phyloP scores from a whole-genome alignment of 768 basidiomycete species.

The Boletus tylopilopsis region DNA sequence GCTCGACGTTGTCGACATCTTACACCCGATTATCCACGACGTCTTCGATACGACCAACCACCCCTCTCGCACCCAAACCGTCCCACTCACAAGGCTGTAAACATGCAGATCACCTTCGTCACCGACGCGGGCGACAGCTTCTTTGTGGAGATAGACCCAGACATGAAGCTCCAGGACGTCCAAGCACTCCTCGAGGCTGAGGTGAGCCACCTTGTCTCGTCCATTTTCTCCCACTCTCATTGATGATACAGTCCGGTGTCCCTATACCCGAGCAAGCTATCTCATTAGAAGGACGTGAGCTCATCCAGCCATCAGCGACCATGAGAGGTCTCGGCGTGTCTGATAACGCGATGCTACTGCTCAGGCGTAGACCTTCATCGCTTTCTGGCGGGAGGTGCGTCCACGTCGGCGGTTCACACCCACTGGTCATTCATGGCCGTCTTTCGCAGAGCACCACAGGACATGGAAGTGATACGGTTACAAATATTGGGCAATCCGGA shows the following conservation, averaged over 20 bases:
- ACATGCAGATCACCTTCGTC: constrained; percentile 71
- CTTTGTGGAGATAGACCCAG: constrained; percentile 79
- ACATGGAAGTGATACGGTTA: constrained; percentile 87
- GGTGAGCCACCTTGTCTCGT: constrained; percentile 46
- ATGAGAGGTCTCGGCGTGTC: constrained; percentile 61
- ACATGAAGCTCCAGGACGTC: constrained; percentile 90
- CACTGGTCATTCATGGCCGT: not conserved
- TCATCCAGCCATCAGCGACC: constrained; percentile 63
- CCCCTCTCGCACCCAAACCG: too few relatives aligned
- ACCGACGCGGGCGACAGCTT: constrained; percentile 64
- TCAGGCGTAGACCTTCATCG: constrained; percentile 55
- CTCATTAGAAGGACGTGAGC: constrained; percentile 60
- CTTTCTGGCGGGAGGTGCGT: constrained; percentile 41
- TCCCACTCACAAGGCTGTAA: too few relatives aligned
- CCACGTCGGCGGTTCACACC: not conserved
- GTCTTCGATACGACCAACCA: not conserved
- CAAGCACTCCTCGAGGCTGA: constrained; percentile 94
- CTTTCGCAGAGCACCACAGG: constrained; percentile 62
- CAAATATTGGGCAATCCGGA: constrained; percentile 82
- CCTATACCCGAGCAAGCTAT: constrained; percentile 71
- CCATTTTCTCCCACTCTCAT: not conserved
- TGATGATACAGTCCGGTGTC: constrained; percentile 60
- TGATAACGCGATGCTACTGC: constrained; percentile 59
- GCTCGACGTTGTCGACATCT: not conserved
- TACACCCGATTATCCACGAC: constrained; percentile 4